Evolutionary conservation across 2,329 filamentous ascomycete genomes (phyloP), one percentile per base, ranked within the genome.

Genomic region (Cercospora sesami): DNA sequence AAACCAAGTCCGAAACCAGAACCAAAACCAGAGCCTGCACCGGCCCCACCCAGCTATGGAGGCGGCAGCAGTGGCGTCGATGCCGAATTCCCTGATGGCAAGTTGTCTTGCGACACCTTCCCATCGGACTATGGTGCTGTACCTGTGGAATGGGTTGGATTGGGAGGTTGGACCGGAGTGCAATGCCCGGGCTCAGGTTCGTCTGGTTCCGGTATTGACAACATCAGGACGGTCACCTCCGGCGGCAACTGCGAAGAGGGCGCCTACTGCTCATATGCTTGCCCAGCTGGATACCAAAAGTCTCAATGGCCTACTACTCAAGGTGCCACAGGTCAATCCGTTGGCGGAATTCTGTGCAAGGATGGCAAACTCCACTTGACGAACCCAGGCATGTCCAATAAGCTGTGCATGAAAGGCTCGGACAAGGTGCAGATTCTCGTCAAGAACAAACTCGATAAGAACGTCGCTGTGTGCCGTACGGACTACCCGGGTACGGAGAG

Each of bases 401-500:
- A 85, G 60, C 89, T 99, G 36, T 99, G 95, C 81, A 88, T 90
- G 76, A 74, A 81, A 33, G 93, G 94, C 70, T 86, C 86, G 60
- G 88, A 89, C 48, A 87, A 89, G 58, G 80, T 84, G 71, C 79
- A 74, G 72, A 87, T 97, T 73, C 84, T 84, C 68, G 87, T 97
- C 68, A 78, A 89, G 79, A 99, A 97, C 85, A 88, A 90, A 65
- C 85, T 97, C 36, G 77, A 80, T 60, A 78, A 86, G 42, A 81
- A 86, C 53, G 90, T 92, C 30, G 86, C 90, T 55, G 86, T 96
- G 74, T 99, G 95, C 88, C 93, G 93, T 80, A 98, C 95, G 72
- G 93, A 97, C 80, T 99, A 99, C 82, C 95, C 95, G 70, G 94
- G 93, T 77, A 93, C 89, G 68, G 95, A 99, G 83, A 85, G 85